Percentiles rank a stretch among this genome's conserved stretches.
These are phyloP conservation scores for Serendipita sp. DNA, from an alignment of 768 basidiomycete species.

Conservation along the genomic window DNA sequence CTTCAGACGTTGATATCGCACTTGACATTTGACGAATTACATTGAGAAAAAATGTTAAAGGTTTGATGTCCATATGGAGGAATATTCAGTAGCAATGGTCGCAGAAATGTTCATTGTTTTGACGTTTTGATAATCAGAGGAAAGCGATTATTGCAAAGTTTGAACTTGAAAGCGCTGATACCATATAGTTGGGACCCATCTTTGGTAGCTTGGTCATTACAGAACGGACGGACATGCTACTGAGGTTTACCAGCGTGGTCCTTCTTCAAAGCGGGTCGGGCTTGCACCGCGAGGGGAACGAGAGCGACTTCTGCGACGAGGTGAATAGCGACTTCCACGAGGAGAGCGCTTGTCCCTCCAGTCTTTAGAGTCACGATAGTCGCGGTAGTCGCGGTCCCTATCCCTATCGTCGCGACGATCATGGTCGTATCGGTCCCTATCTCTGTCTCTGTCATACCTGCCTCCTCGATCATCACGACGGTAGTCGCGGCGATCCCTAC, in stretches of 20 bases:
- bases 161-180: no score
- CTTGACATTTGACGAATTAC: no score
- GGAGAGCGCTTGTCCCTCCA: conserved; percentile 71
- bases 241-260: background rate
- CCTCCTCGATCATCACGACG: conserved; percentile 29
- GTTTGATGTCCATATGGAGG: no score
- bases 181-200: no score
- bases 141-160: no score
- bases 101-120: no score
- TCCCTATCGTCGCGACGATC: conserved; percentile 16
- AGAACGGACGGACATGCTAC: no score
- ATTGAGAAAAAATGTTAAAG: no score
- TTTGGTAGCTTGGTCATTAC: no score
- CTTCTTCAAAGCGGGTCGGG: background rate
- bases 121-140: no score
- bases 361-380: conserved; percentile 36
- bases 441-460: conserved; percentile 16
- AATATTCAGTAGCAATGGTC: no score
- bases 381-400: background rate
- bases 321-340: conserved; percentile 25
- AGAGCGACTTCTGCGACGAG: background rate
- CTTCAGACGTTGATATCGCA: no score
- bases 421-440: conserved; percentile 23
- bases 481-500: conserved; percentile 19
- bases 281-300: background rate